phyloP scores from a whole-genome alignment of 1,284 basidiomycete species.

The Ceratorhiza oryzae-sativae region DNA sequence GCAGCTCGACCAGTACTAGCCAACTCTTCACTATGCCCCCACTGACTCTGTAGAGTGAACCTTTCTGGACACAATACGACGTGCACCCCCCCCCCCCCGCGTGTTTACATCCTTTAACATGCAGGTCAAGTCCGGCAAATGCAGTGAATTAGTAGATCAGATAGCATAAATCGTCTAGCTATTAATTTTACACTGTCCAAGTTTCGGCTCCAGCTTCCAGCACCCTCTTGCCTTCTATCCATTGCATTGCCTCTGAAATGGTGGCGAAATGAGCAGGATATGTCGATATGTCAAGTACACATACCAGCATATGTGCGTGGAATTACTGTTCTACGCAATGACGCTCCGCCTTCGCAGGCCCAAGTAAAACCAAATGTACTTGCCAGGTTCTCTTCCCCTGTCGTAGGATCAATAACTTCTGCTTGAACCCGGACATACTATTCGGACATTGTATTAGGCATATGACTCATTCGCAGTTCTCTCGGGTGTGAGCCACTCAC shows the following conservation, averaged over 20 bases:
- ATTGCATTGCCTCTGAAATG: slow-evolving; percentile 75
- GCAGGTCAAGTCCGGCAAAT: too few relatives aligned
- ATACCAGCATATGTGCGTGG: slow-evolving; percentile 74
- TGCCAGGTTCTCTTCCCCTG: slow-evolving; percentile 69
- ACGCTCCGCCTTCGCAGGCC: slow-evolving; percentile 55
- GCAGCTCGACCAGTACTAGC: too few relatives aligned
- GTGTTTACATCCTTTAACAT: too few relatives aligned
- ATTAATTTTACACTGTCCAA: too few relatives aligned
- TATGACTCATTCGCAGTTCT: slow-evolving; percentile 33
- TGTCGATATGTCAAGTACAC: slow-evolving; percentile 41
- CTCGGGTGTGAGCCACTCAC: slow-evolving; percentile 53
- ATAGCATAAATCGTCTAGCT: too few relatives aligned
- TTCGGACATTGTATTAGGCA: slow-evolving; percentile 39
- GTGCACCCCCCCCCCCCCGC: too few relatives aligned
- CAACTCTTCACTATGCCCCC: too few relatives aligned
- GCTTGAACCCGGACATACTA: slow-evolving; percentile 78
- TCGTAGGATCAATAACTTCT: slow-evolving; percentile 76
- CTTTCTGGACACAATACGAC: too few relatives aligned
- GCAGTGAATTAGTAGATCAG: too few relatives aligned
- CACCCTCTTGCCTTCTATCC: slow-evolving; percentile 77
- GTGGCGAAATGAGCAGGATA: slow-evolving; percentile 16
- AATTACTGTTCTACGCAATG: slow-evolving; percentile 63
- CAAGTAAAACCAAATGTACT: slow-evolving; percentile 78
- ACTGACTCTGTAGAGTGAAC: too few relatives aligned
- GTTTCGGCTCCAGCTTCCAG: slow-evolving; percentile 69